Evolutionary conservation across 2,329 filamentous ascomycete genomes (phyloP).

Genomic region (Ophiostoma sp.): DNA sequence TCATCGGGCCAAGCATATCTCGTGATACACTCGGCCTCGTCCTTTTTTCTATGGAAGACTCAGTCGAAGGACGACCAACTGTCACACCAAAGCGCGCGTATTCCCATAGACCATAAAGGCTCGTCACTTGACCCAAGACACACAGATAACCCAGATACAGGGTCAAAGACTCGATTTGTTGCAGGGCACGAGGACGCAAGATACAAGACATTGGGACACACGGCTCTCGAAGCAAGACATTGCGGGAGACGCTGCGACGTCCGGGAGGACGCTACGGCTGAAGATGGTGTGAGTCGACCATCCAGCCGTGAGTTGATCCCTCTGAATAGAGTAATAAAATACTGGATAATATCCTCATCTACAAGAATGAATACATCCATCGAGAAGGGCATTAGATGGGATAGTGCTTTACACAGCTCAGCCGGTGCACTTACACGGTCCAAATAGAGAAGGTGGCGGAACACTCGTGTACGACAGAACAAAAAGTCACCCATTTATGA

Average conservation of each 20-base stretch:
- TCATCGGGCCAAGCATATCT: not conserved
- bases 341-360: not conserved
- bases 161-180: not conserved
- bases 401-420: not conserved
- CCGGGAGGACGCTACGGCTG: not conserved
- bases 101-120: not conserved
- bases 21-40: not conserved
- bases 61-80: not conserved
- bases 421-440: conserved; percentile 12
- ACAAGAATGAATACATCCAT: not conserved
- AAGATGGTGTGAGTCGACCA: not conserved
- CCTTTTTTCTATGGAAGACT: not conserved
- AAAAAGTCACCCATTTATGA: not conserved
- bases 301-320: not conserved
- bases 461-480: not conserved
- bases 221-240: not conserved
- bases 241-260: not conserved
- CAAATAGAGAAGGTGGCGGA: conserved; percentile 12
- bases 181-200: conserved; percentile 7
- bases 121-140: conserved; percentile 7
- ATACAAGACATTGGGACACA: not conserved
- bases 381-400: not conserved
- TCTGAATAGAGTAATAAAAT: not conserved
- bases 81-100: conserved; percentile 6
- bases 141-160: not conserved